A percentile compares a stretch with the other conserved stretches of the same genome.
Evolutionary conservation across 441 rosid species (phyloP).

Genomic region (Corymbia citriodora): DNA sequence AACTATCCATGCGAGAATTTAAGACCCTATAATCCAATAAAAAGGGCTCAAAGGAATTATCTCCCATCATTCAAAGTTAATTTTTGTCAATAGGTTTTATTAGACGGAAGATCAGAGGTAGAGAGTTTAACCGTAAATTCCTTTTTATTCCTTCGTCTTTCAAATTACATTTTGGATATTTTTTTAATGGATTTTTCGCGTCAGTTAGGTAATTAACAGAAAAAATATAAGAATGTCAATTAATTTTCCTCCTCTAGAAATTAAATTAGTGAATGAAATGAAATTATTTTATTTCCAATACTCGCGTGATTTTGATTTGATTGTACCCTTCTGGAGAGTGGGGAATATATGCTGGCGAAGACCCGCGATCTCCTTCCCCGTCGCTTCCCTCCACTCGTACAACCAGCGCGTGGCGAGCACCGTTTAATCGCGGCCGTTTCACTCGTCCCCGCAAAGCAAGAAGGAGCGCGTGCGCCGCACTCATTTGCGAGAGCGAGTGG

Average conservation of each 20-base stretch:
- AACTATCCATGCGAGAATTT: background rate
- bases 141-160: background rate
- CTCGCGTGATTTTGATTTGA: no score
- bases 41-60: no score
- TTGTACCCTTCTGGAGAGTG: background rate
- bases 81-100: no score
- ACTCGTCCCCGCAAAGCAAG: accelerated
- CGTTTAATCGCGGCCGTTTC: no score
- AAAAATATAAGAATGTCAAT: background rate
- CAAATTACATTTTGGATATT: background rate
- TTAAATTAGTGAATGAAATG: no score
- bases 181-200: background rate
- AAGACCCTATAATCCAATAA: background rate
- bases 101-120: accelerated
- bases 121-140: background rate
- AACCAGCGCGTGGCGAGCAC: background rate
- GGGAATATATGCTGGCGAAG: background rate
- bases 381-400: background rate
- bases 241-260: no score
- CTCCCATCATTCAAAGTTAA: no score
- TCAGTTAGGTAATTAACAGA: no score
- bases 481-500: background rate
- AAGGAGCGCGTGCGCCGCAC: background rate
- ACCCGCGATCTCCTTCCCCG: background rate
- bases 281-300: no score